Base-by-base conservation (phyloP, 148 eudicot species). In the Rhododendron mucronatum region DNA sequence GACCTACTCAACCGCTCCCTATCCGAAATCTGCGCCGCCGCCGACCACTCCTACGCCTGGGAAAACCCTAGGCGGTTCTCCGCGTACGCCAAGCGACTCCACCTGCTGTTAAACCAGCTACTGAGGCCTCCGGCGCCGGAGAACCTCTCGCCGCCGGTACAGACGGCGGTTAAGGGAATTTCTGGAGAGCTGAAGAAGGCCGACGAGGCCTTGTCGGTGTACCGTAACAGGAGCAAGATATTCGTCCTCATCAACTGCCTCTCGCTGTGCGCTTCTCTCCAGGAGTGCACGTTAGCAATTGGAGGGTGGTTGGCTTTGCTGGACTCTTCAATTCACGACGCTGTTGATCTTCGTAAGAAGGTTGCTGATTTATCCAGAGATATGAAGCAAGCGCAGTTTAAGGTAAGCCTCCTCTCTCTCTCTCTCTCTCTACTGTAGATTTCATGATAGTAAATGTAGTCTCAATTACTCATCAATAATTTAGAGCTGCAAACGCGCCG, bases 241-340 rank as follows among this genome's bases (percentile, higher is more conserved):
- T 92, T 85, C 48, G 93, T 93, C 84, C 85, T 93, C 16, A 88
- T 92, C 57, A 88, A 93, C 65, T 89, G 96, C 77, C 89, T 86
- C 69, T 71, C 88, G 78, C 83, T 93, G 84, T 89, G 91, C 48
- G 57, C 65, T 10, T 82, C 88, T 28, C 85, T 93, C 12, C 92
- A 91, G 82, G 93, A 93, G 82, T 82, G 88, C 7, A 89, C 94
- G 79, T 85, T 78, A n/a, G 91, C 89, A 5, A 92, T 93, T 84
- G 96, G 91, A 13, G 93, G 92, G n/a, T 93, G 96, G 96, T 85
- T 93, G 59, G 93, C 93, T 11, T 84, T 93, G 90, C 90, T 93
- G 50, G 94, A 89, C 13, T 87, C 90, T 75, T 90, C 89, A 4
- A 48, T 93, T 23, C 53, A 44, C 23, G 87, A 82, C 16, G 71